Percentiles rank a stretch among this genome's conserved stretches.
phyloP scores from a whole-genome alignment of 257 asterid species.

The Agastache rugosa region DNA sequence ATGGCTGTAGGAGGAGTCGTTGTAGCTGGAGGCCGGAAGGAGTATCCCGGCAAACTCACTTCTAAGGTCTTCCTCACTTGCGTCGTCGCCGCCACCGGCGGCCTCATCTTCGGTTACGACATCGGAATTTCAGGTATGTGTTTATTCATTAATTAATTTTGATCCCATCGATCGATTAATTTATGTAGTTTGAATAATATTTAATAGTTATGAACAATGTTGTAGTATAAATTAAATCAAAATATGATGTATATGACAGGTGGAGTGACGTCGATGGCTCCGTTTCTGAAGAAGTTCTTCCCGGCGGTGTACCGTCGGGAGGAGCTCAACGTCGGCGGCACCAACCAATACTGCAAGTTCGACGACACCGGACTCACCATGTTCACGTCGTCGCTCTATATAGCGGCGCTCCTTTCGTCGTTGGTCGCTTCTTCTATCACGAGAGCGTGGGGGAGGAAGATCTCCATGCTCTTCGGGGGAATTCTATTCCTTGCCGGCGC shows the following conservation, averaged over 20 bases:
- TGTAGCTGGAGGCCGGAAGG: background rate
- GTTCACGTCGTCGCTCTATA: conserved; percentile 46
- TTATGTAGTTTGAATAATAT: too few species aligned
- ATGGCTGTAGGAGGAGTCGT: conserved; percentile 25
- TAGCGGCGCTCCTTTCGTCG: conserved; percentile 44
- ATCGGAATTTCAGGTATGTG: conserved; percentile 55
- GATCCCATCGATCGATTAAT: too few species aligned
- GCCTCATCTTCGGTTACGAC: conserved; percentile 49
- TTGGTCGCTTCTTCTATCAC: conserved; percentile 19
- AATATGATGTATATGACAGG: background rate
- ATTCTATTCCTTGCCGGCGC: conserved; percentile 40
- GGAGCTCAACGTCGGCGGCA: background rate
- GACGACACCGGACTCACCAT: conserved; percentile 19
- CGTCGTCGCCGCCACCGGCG: conserved; percentile 35
- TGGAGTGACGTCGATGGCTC: conserved; percentile 49
- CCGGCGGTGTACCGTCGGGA: conserved; percentile 28
- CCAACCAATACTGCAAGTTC: conserved; percentile 43
- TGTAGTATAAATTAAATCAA: too few species aligned
- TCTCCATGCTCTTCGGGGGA: conserved; percentile 42
- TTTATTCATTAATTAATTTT: too few species aligned
- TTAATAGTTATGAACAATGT: too few species aligned
- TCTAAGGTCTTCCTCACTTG: conserved; percentile 4
- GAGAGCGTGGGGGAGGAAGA: conserved; percentile 24
- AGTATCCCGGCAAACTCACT: conserved; percentile 35
- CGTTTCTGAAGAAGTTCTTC: conserved; percentile 43